These are phyloP conservation scores for Botryosphaeria agaves DNA, from an alignment of 2,329 filamentous ascomycete species.

Conservation along the genomic window DNA sequence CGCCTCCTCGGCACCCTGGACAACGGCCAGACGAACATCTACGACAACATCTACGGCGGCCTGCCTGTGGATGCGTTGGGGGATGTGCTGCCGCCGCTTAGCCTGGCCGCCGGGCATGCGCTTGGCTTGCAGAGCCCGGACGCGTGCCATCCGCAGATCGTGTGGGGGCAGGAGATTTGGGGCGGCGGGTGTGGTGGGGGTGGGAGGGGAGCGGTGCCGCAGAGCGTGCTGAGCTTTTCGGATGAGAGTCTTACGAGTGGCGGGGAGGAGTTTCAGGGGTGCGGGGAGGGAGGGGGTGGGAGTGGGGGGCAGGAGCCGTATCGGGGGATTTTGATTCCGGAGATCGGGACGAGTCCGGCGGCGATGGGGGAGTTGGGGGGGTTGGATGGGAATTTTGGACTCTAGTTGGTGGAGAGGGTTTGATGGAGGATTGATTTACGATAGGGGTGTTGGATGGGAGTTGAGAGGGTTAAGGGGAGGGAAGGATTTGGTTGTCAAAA, in stretches of 20 bases:
- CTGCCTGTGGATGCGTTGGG: conserved; percentile 28
- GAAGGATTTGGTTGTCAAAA: too few relatives aligned
- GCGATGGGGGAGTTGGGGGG: not conserved
- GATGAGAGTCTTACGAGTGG: conserved; percentile 41
- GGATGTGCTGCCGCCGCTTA: conserved; percentile 24
- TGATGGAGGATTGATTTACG: too few relatives aligned
- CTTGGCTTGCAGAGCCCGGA: too few relatives aligned
- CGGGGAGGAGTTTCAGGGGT: conserved; percentile 21
- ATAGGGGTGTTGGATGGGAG: too few relatives aligned
- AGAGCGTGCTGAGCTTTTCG: conserved; percentile 41
- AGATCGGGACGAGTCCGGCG: conserved; percentile 7
- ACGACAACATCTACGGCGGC: conserved; percentile 64
- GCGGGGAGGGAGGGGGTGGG: conserved; percentile 3
- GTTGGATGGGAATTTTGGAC: not conserved
- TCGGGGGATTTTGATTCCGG: conserved; percentile 12
- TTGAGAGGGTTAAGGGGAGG: too few relatives aligned
- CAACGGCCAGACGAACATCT: conserved; percentile 65
- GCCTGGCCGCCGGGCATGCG: conserved; percentile 8
- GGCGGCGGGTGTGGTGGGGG: conserved; percentile 4
- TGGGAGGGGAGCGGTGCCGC: conserved; percentile 19
- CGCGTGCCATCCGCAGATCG: not conserved
- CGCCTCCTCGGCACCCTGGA: conserved; percentile 65
- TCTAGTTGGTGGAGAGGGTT: not conserved
- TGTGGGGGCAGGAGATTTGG: conserved; percentile 5
- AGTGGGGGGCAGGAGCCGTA: conserved; percentile 9